Evolutionary conservation across 805 yeast species (phyloP).

Genomic region (Diddensiella santjacobensis): DNA sequence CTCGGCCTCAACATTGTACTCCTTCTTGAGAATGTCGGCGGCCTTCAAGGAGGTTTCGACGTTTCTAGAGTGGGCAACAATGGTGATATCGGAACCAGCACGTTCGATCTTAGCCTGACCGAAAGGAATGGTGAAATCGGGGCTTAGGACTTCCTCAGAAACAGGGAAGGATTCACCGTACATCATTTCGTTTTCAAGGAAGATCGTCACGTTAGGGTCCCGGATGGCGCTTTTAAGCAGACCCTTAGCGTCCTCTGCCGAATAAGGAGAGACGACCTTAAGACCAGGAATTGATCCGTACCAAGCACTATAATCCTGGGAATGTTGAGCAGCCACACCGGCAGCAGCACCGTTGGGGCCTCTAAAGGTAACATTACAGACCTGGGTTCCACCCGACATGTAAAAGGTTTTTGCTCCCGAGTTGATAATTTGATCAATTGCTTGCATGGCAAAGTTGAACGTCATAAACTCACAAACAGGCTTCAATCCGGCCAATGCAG

Average conservation of each 20-base stretch:
- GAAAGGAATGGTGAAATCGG: constrained; percentile 88
- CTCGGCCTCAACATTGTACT: constrained; percentile 86
- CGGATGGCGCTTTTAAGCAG: constrained; percentile 93
- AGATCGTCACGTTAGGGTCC: constrained; percentile 97
- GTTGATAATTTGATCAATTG: constrained; percentile 96
- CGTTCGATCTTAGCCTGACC: constrained; percentile 95
- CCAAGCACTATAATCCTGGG: constrained; percentile 97
- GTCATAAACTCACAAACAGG: constrained; percentile 99
- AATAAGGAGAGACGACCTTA: constrained; percentile 92
- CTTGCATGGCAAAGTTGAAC: constrained; percentile 98
- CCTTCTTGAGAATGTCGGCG: constrained; percentile 78
- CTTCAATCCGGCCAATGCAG: constrained; percentile 92
- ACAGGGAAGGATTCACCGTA: constrained; percentile 91
- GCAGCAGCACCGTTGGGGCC: constrained; percentile 99
- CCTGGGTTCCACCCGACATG: constrained; percentile 99
- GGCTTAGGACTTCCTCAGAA: constrained; percentile 80
- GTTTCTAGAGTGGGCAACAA: constrained; percentile 90
- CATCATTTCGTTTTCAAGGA: constrained; percentile 91
- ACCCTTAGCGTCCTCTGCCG: constrained; percentile 95
- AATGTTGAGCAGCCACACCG: constrained; percentile 99
- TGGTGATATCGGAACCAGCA: constrained; percentile 85
- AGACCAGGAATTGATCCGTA: constrained; percentile 97
- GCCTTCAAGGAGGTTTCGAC: constrained; percentile 83
- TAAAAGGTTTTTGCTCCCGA: constrained; percentile 98
- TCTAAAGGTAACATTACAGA: constrained; percentile 95